Evolutionary conservation across 2,329 filamentous ascomycete species (phyloP).

Genomic region (Penicillium freii): DNA sequence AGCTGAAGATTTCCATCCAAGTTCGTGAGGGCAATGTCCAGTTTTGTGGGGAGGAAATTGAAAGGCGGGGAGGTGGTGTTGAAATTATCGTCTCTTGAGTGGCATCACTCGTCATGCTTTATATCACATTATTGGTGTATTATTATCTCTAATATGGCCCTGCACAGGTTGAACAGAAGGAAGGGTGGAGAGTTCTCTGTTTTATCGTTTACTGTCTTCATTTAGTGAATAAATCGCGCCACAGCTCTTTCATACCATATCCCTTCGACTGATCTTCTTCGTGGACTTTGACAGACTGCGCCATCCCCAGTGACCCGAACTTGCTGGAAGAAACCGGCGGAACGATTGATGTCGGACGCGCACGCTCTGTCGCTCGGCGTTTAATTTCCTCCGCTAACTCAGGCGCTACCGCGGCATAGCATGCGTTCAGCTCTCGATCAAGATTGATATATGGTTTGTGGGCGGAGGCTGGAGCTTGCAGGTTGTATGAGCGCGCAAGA

Average conservation of each 20-base stretch:
- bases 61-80: neutral
- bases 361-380: constrained; percentile 58
- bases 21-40: no score
- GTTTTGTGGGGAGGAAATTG: no score
- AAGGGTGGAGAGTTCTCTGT: neutral
- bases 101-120: neutral
- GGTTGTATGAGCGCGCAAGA: constrained; percentile 83
- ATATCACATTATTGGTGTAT: neutral
- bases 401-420: constrained; percentile 84
- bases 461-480: constrained; percentile 87
- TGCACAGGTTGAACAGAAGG: neutral
- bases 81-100: neutral
- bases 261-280: constrained; percentile 68
- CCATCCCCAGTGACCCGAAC: constrained; percentile 59
- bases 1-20: neutral
- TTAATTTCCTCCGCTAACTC: constrained; percentile 69
- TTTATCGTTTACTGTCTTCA: neutral
- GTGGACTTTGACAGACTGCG: constrained; percentile 58
- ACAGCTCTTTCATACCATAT: constrained; percentile 87
- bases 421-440: constrained; percentile 74
- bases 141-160: neutral
- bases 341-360: constrained; percentile 35
- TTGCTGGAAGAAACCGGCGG: constrained; percentile 50
- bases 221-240: constrained; percentile 70
- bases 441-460: constrained; percentile 90